These are phyloP conservation scores for Orbilia blumenaviensis DNA, from an alignment of 2,329 filamentous ascomycete species.

Conservation along the genomic window DNA sequence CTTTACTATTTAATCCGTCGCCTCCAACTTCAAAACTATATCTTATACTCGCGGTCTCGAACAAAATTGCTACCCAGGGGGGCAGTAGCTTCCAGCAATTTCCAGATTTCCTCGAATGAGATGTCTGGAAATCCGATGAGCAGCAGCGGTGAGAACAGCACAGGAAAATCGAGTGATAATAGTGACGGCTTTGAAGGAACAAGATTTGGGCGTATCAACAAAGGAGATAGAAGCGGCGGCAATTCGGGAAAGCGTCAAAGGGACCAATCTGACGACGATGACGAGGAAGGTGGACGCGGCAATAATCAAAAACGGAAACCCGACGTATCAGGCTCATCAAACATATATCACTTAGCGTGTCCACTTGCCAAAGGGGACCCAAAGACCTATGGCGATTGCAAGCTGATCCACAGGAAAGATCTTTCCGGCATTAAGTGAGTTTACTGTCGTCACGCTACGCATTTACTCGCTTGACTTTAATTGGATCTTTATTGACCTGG, in stretches of 20 bases:
- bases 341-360: not conserved
- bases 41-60: no score
- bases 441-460: no score
- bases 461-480: no score
- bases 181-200: no score
- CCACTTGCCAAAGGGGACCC: not conserved
- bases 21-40: no score
- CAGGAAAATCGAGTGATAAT: not conserved
- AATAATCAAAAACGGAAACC: not conserved
- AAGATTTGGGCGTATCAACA: not conserved
- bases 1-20: no score
- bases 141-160: not conserved
- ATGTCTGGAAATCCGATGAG: not conserved
- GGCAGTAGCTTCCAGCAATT: no score
- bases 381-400: not conserved
- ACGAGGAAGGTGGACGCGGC: not conserved
- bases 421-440: slow-evolving; percentile 7
- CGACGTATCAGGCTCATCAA: not conserved
- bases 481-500: not conserved
- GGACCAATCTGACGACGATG: not conserved
- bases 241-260: not conserved
- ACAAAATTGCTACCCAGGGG: no score
- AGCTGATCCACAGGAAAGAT: not conserved
- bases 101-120: no score
- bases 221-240: not conserved